phyloP scores from a whole-genome alignment of 2,329 filamentous ascomycete genomes.

The Ilyonectria robusta region DNA sequence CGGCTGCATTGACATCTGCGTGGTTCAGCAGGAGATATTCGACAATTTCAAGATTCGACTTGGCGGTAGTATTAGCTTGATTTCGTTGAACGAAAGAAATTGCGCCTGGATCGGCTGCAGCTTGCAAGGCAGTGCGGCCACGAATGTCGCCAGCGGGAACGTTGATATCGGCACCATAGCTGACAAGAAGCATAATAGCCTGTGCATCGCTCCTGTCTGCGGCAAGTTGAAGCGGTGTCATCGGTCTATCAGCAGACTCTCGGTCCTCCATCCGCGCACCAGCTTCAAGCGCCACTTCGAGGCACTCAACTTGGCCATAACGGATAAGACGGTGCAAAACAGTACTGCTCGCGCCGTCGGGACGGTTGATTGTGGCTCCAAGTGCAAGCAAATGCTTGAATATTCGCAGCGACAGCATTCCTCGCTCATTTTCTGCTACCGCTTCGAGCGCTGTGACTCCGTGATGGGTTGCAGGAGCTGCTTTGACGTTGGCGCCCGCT shows the following conservation, averaged over 20 bases:
- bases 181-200: not conserved
- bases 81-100: too few species aligned
- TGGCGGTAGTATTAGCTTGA: not conserved
- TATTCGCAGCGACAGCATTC: too few species aligned
- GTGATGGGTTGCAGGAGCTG: not conserved
- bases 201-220: not conserved
- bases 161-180: not conserved
- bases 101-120: not conserved
- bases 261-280: not conserved
- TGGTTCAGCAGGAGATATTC: not conserved
- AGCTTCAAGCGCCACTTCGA: not conserved
- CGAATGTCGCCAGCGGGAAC: not conserved
- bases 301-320: not conserved
- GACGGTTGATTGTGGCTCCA: not conserved
- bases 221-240: conserved; percentile 13
- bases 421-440: not conserved
- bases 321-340: not conserved
- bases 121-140: not conserved
- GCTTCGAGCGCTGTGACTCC: conserved; percentile 10
- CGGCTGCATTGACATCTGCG: conserved; percentile 10
- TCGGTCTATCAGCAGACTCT: not conserved
- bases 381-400: not conserved
- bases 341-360: not conserved
- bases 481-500: conserved; percentile 13
- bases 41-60: not conserved